Conservation (phyloP, 2,329 filamentous ascomycete species). For the Fusarium sp. region DNA sequence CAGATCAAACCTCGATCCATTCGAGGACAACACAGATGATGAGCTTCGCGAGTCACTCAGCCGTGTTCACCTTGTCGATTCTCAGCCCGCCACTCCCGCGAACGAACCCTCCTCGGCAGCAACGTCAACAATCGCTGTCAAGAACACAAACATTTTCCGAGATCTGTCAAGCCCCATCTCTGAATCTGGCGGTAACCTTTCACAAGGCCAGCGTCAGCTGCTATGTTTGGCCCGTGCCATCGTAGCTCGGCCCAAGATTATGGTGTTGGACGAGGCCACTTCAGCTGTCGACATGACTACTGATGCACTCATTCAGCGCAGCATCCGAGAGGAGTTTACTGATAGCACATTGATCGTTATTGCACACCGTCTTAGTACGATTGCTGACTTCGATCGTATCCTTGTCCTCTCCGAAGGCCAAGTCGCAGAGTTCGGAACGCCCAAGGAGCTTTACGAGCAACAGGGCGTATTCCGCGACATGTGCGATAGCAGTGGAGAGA, state of each 20-base stretch:
- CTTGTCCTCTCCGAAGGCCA: constrained; percentile 76
- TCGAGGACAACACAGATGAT: constrained; percentile 74
- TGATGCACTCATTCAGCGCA: constrained; percentile 78
- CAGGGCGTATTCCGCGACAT: constrained; percentile 70
- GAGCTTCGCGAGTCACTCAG: constrained; percentile 77
- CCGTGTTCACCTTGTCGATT: constrained; percentile 74
- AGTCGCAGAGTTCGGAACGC: constrained; percentile 75
- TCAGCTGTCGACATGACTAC: constrained; percentile 83
- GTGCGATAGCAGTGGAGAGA: constrained; percentile 71
- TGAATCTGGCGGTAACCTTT: constrained; percentile 79
- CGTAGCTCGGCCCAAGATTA: constrained; percentile 77
- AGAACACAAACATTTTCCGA: constrained; percentile 74
- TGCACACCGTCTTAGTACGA: constrained; percentile 79
- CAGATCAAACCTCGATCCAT: constrained; percentile 81
- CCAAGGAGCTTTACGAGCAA: constrained; percentile 69
- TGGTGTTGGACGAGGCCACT: constrained; percentile 85
- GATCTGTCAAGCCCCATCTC: constrained; percentile 72
- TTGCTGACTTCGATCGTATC: constrained; percentile 81
- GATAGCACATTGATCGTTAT: constrained; percentile 78
- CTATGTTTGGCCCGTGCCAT: constrained; percentile 80
- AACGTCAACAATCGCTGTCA: constrained; percentile 49
- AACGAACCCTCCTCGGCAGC: constrained; percentile 55
- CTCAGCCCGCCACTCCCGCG: constrained; percentile 53
- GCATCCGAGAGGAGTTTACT: constrained; percentile 77
- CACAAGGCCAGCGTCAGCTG: constrained; percentile 80